phyloP scores from a whole-genome alignment of 129 eudicot genomes.

The Escallonia rubra region DNA sequence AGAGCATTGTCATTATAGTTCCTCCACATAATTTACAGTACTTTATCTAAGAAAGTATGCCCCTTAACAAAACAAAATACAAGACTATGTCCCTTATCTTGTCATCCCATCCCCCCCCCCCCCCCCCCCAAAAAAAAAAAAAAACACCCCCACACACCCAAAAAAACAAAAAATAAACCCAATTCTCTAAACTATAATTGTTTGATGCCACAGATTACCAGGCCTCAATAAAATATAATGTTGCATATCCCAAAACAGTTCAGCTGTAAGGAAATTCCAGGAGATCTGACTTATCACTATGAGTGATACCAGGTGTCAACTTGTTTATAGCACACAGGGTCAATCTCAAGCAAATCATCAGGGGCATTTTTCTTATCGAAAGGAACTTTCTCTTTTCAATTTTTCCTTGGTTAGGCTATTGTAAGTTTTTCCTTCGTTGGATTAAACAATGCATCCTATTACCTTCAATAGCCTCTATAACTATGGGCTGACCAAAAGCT shows the following conservation, averaged over 20 bases:
- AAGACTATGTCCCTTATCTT: slow-evolving; percentile 29
- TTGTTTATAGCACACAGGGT: slow-evolving; percentile 45
- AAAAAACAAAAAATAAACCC: neutral
- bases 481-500: slow-evolving; percentile 37
- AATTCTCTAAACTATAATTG: too few relatives aligned
- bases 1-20: neutral
- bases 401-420: slow-evolving; percentile 4
- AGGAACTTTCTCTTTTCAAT: slow-evolving; percentile 30
- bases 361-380: slow-evolving; percentile 40
- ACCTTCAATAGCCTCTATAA: slow-evolving; percentile 42
- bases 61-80: slow-evolving; percentile 12
- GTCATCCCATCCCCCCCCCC: slow-evolving; percentile 7
- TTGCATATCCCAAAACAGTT: neutral
- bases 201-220: too few relatives aligned
- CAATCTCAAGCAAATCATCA: slow-evolving; percentile 34
- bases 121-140: slow-evolving; percentile 5
- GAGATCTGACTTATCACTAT: slow-evolving; percentile 17
- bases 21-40: slow-evolving; percentile 5
- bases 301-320: slow-evolving; percentile 44
- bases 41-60: slow-evolving; percentile 17
- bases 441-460: slow-evolving; percentile 25
- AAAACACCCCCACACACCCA: too few relatives aligned
- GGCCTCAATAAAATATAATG: too few relatives aligned
- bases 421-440: slow-evolving; percentile 2
- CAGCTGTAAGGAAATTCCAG: slow-evolving; percentile 10